Evolutionary conservation across 2,329 filamentous ascomycete species (phyloP), one percentile per base, ranked within the genome.

Genomic region (Didymella exigua): DNA sequence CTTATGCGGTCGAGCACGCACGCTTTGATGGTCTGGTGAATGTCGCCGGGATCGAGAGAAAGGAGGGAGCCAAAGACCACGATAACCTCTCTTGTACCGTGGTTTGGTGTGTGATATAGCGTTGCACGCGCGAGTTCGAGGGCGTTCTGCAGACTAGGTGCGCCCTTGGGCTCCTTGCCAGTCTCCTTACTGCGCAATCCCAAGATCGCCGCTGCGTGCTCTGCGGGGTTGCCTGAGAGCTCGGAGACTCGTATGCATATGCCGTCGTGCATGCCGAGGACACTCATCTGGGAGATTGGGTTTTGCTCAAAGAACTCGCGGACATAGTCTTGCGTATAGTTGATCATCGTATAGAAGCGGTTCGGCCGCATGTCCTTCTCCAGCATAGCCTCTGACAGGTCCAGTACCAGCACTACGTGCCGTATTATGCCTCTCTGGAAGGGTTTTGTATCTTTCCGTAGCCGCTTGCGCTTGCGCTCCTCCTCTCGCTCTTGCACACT

Each of bases 221-320:
- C 91, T 8, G 88, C 88, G 2, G 93, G 92, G 70, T 97, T 97
- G 9, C 95, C 95, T 50, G 89, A 89, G 81, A 98, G 88, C 70
- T 96, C 91, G 70, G 89, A 95, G 60, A 99, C 85, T 33, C 90
- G 82, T 21, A 96, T 81, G 2, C 93, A 93, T 14, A 98, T 81
- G 14, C 95, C 95, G 73, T 98, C 95, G 58, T 90, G 86, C 90
- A 98, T 96, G 45, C 90, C 93, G 33, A 99, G 81, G 26, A 99
- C 89, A 21, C 90, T 93, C 52, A 99, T 84, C 77, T 99, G 95
- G 9, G 92, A 96, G 63, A 99, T 98, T 10, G 95, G 95, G 69
- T 99, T 99, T 76, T 99, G 95, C 76, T 98, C 95, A 72, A 98
- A 99, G 77, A 91, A 99, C 74, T 97, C 93, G 55, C 88, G 84